These are phyloP conservation scores for Fusarium aywerte DNA, from an alignment of 2,329 filamentous ascomycete species.

Conservation along the genomic window DNA sequence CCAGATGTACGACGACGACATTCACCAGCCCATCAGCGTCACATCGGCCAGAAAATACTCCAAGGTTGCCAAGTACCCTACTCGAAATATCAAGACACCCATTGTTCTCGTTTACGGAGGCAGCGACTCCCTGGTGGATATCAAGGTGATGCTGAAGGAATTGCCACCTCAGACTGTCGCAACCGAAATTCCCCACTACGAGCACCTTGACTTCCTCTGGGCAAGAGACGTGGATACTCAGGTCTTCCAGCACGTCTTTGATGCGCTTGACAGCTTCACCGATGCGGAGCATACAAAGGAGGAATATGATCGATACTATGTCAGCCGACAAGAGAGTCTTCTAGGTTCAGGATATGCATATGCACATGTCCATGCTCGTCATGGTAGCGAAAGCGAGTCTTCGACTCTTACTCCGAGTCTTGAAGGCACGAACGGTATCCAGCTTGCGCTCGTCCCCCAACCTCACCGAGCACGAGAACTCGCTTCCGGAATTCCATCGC, in stretches of 20 bases:
- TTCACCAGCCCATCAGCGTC: slow-evolving; percentile 79
- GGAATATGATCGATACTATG: slow-evolving; percentile 68
- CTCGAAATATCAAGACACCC: slow-evolving; percentile 95
- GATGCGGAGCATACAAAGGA: slow-evolving; percentile 67
- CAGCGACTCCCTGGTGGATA: slow-evolving; percentile 92
- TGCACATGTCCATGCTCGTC: slow-evolving; percentile 40
- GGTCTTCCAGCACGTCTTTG: slow-evolving; percentile 92
- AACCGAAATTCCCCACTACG: slow-evolving; percentile 89
- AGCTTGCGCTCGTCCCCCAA: slow-evolving; percentile 22
- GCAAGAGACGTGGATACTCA: slow-evolving; percentile 83
- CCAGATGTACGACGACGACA: slow-evolving; percentile 98
- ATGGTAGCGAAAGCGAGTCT: slow-evolving; percentile 53
- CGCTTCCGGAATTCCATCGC: slow-evolving; percentile 25
- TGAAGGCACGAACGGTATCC: slow-evolving; percentile 27
- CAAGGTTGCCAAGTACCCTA: slow-evolving; percentile 96
- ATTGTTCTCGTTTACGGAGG: slow-evolving; percentile 94
- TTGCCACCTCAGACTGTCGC: slow-evolving; percentile 86
- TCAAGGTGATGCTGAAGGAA: slow-evolving; percentile 90
- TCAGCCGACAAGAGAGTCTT: slow-evolving; percentile 63
- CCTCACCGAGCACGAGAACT: slow-evolving; percentile 49
- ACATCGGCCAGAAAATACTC: slow-evolving; percentile 84
- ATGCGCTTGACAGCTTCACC: slow-evolving; percentile 81
- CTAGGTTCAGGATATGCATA: slow-evolving; percentile 52
- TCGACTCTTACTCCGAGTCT: slow-evolving; percentile 47
- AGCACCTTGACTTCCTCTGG: slow-evolving; percentile 98